phyloP scores from a whole-genome alignment of 495 filamentous ascomycete genomes.

The Letharia lupina region DNA sequence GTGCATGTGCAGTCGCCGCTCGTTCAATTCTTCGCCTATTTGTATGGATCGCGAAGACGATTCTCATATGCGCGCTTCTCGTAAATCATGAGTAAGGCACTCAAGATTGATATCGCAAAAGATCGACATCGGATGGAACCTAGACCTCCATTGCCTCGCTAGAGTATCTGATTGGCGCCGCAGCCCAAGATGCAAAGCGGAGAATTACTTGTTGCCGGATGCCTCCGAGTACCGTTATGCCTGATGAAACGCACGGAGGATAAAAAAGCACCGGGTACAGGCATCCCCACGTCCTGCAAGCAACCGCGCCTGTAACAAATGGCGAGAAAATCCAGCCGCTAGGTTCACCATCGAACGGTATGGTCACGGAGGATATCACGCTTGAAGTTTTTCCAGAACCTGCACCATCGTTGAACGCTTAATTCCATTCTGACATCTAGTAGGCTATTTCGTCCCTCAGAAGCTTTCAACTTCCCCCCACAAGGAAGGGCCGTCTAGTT shows the following conservation, averaged over 20 bases:
- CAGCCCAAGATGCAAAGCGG: slow-evolving; percentile 12
- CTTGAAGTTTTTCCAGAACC: background rate
- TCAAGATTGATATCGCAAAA: slow-evolving; percentile 4
- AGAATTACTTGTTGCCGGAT: slow-evolving; percentile 12
- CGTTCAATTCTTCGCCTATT: background rate
- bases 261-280: background rate
- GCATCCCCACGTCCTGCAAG: slow-evolving; percentile 1
- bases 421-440: background rate
- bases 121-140: slow-evolving; percentile 12
- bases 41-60: background rate
- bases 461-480: background rate
- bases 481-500: background rate
- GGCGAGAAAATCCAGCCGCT: background rate
- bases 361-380: background rate
- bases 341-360: background rate
- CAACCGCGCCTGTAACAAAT: background rate
- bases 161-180: background rate
- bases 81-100: background rate
- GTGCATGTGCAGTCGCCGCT: background rate
- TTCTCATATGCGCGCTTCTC: background rate
- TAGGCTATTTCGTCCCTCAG: background rate
- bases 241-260: slow-evolving; percentile 5
- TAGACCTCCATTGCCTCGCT: background rate
- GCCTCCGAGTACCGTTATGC: background rate
- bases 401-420: background rate